Evolutionary conservation across 2,329 filamentous ascomycete genomes (phyloP), one percentile per base, ranked within the genome.

Genomic region (Verticillium alfalfae): DNA sequence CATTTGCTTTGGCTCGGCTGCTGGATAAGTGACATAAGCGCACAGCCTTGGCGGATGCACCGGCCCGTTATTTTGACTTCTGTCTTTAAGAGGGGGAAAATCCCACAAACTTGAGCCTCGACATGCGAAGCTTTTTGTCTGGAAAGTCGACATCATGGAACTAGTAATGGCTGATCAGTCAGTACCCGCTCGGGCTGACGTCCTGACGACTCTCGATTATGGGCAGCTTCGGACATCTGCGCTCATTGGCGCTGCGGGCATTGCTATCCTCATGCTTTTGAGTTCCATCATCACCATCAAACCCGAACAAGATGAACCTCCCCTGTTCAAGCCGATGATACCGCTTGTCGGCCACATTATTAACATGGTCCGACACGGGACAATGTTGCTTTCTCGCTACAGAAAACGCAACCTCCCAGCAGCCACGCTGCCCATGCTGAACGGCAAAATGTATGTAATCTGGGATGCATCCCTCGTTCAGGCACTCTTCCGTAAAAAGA

Each of bases 311-410:
- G 67, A 70, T 56, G 80, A 82, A 61, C 80, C 80, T 9, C 77
- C 78, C 3, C 60, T 76, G 0, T 34, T 81, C n/a, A 72, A 72
- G 26, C 70, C 77, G 1, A 70, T 55, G n/a, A 70, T 82, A 37
- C 81, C 80, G 0, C 69, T 78, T 37, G 63, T 82, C 56, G 80
- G 80, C 1, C 80, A 82, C 66, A 70, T 81, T n/a, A 67, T 82
- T 34, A 76, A 76, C 4, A 70, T 81, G 65, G 65, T 80, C 36
- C 65, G 70, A 55, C 67, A 71, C 57, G 54, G 54, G 31, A 34
- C 31, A 7, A 56, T 56, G 54, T n/a, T 37, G 31, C 22, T 34
- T 12, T 6, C 26, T 12, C 9, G 16, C 54, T 56, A 56, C 54
- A 34, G 54, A 15, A 36, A 56, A 16, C n/a, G 5, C 12, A 67